Evolutionary conservation across 2,329 filamentous ascomycete genomes (phyloP).

Genomic region (Cercospora sp.): DNA sequence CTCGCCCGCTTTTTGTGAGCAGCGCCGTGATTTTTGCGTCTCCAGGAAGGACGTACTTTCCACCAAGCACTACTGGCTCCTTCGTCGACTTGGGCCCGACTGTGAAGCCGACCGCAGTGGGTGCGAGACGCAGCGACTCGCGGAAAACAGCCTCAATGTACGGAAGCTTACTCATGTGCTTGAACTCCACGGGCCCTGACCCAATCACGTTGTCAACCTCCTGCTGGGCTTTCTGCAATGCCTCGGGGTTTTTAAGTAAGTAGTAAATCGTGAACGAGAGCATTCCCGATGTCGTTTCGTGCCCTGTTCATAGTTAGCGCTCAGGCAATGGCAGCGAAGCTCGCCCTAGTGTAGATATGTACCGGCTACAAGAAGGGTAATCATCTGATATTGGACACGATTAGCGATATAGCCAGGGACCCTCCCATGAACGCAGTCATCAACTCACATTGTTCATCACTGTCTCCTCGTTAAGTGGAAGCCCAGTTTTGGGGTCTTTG

Average conservation of each 20-base stretch:
- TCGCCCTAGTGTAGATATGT: too few species aligned
- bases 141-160: conserved; percentile 66
- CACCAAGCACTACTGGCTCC: conserved; percentile 50
- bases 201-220: conserved; percentile 69
- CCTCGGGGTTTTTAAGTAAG: conserved; percentile 62
- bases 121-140: conserved; percentile 63
- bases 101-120: conserved; percentile 59
- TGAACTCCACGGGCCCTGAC: conserved; percentile 55
- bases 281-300: conserved; percentile 70
- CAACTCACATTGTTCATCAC: conserved; percentile 61
- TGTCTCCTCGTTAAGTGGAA: conserved; percentile 60
- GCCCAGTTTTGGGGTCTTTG: conserved; percentile 62
- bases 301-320: too few species aligned
- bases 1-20: conserved; percentile 58
- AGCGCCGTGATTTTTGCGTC: conserved; percentile 54
- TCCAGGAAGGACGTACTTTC: conserved; percentile 60
- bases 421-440: too few species aligned
- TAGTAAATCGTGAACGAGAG: conserved; percentile 66
- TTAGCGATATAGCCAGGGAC: too few species aligned
- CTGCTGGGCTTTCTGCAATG: conserved; percentile 61
- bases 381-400: conserved; percentile 47
- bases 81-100: not conserved
- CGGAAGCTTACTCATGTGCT: conserved; percentile 63
- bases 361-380: conserved; percentile 65
- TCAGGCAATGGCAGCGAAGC: too few species aligned